Base-by-base conservation (phyloP, 164 flowering plant genomes). In the Hamamelis virginiana region DNA sequence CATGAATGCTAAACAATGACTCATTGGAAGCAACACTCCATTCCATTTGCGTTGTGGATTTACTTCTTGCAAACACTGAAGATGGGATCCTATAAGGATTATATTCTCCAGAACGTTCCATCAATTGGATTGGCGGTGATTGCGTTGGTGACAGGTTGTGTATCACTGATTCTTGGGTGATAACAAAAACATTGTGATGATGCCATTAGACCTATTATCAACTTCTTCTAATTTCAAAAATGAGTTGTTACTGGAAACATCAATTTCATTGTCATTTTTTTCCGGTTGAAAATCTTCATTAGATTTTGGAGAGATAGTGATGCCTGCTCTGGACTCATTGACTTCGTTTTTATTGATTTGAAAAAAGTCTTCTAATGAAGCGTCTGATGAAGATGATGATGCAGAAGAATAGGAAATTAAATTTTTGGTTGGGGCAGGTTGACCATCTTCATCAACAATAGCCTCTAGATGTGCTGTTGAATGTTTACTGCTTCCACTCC, bases 1-100 rank as follows among this genome's bases (percentile, higher is more conserved):
- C 62, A 21, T 85, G 88, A 69, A 92, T 80, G 76, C 98, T 94
- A 79, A 92, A 94, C 65, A 91, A 65, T 14, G 97, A 92, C n/a
- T 94, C 98, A 50, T 88, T 91, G 15, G 98, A 92, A 60, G 94
- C 88, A 23, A 73, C 71, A 72, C 98, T 92, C 98, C 97, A 92
- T 1, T 91, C 97, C 73, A 69, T 28, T 9, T 87, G 83, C 1
- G 84, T 60, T 8, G 77, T 25, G 13, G 86, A 62, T 51, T 73
- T 78, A 69, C 71, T 71, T 74, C 78, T 75, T 3, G 70, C 80
- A 69, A 94, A 94, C 26, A 89, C 83, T 8, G 90, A 79, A 23
- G 89, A 57, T n/a, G 97, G 89, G 64, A 94, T 91, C 68, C 97
- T 83, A 45, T 71, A 22, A 8, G 89, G 82, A 57, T 81, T 85